phyloP scores from a whole-genome alignment of 352 stramenopile species.

The Phytophthora pseudosyringae region DNA sequence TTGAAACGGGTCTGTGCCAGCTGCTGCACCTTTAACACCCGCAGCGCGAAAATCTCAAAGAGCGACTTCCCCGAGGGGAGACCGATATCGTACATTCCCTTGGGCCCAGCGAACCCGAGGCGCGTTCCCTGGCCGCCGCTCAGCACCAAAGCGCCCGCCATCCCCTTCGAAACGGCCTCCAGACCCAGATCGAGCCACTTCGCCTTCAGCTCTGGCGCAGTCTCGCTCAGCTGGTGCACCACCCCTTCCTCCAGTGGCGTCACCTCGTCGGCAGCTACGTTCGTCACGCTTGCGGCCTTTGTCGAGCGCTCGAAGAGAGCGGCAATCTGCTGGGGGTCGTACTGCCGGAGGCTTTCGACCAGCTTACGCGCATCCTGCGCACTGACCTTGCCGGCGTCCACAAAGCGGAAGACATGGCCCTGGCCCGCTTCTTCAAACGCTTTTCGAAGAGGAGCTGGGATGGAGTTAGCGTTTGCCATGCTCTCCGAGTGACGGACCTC shows the following conservation, averaged over 20 bases:
- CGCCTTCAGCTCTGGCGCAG: constrained; percentile 27
- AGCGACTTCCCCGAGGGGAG: constrained; percentile 92
- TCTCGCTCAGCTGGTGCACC: constrained; percentile 47
- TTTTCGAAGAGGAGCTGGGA: constrained; percentile 46
- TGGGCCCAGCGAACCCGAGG: constrained; percentile 94
- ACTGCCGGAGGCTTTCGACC: constrained; percentile 43
- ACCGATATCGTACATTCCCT: constrained; percentile 94
- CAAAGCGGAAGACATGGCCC: constrained; percentile 54
- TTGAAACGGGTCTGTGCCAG: constrained; percentile 40
- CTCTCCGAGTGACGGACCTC: constrained; percentile 51
- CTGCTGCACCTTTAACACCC: constrained; percentile 77
- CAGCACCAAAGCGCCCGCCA: constrained; percentile 92
- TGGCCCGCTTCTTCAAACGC: constrained; percentile 46
- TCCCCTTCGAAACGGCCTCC: constrained; percentile 74
- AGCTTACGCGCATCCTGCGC: constrained; percentile 40
- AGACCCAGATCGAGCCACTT: constrained; percentile 58
- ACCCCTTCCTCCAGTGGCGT: constrained; percentile 49
- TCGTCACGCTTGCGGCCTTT: constrained; percentile 29
- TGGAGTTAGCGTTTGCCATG: constrained; percentile 30
- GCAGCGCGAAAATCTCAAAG: constrained; percentile 93
- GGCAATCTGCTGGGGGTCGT: constrained; percentile 41
- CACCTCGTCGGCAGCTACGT: constrained; percentile 32
- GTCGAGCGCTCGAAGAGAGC: constrained; percentile 47
- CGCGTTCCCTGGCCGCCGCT: constrained; percentile 95
- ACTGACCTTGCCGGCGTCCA: constrained; percentile 44